A percentile compares a stretch with the other conserved stretches of the same genome.
phyloP scores from a whole-genome alignment of 2,329 filamentous ascomycete species.

The Phialophora macrospora region DNA sequence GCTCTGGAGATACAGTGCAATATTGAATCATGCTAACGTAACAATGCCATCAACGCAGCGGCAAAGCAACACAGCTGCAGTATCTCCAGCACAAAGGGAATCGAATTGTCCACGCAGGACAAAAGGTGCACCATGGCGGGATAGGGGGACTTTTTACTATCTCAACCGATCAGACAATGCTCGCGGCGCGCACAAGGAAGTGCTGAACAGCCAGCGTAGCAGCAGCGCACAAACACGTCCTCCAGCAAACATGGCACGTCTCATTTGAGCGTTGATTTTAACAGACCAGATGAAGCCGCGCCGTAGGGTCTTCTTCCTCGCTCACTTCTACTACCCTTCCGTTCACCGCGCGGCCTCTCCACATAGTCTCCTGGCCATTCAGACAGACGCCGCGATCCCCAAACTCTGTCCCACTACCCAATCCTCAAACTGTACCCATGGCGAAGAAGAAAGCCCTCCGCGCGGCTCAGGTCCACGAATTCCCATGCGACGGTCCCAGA shows the following conservation, averaged over 20 bases:
- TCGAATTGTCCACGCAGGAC: background rate
- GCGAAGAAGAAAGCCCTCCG: background rate
- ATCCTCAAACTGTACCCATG: background rate
- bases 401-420: background rate
- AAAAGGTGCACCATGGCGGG: background rate
- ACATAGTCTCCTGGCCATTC: background rate
- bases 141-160: background rate
- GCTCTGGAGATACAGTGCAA: background rate
- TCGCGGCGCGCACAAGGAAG: background rate
- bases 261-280: background rate
- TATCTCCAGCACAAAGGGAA: background rate
- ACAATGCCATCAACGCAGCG: background rate
- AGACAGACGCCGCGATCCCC: background rate
- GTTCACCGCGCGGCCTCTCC: background rate
- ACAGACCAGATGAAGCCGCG: background rate
- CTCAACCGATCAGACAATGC: background rate
- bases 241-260: background rate
- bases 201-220: background rate
- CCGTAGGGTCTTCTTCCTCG: background rate
- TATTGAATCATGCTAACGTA: background rate
- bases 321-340: background rate
- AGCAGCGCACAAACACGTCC: background rate
- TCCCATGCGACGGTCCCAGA: background rate
- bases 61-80: background rate
- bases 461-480: background rate